Base-by-base conservation (phyloP, 129 eudicot species). In the Sambucus nigra region DNA sequence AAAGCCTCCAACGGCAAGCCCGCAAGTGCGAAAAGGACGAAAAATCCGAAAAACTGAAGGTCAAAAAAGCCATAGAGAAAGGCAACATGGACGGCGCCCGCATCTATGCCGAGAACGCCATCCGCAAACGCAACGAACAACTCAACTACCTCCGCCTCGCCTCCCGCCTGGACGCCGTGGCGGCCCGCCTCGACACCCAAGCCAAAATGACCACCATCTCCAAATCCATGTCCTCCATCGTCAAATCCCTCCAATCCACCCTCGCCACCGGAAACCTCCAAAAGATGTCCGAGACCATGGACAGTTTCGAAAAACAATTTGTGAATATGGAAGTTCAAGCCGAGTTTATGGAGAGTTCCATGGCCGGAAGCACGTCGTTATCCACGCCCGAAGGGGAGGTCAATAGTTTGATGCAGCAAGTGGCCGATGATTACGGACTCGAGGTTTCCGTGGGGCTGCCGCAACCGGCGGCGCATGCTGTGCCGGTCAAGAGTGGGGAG, bases 201-300 rank as follows among this genome's bases (percentile, higher is more conserved):
- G 88, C 97, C 11, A 89, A 89, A 67, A 84, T 89, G 97, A 61
- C 66, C 22, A 54, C 74, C 10, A 79, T 89, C 49, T 64, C 76
- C 60, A 89, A 89, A 64, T 81, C 88, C 0, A 84, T 84, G 97
- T 68, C 73, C 2, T 63, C 65, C 19, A 83, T 88, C 69, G 94
- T 88, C 7, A 88, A 88, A 29, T 84, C 94, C 2, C 86, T 88
- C 14, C 88, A 88, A 69, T 77, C 82, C 7, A 44, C 89, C 9
- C 83, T 88, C 11, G 69, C 68, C 19, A 77, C 87, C 3, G 94
- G 96, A 5, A 88, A 83, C 14, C 54, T 88, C 20, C 92, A 84
- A 92, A 84, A 88, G 84, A 80, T 88, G 96, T 74, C 87, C 16
- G 96, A 88, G 62, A 88, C 91, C 0, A 88, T 88, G 96, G 96